These are phyloP conservation scores for Alternaria triticimaculans DNA, from an alignment of 2,329 filamentous ascomycete genomes.

Conservation along the genomic window DNA sequence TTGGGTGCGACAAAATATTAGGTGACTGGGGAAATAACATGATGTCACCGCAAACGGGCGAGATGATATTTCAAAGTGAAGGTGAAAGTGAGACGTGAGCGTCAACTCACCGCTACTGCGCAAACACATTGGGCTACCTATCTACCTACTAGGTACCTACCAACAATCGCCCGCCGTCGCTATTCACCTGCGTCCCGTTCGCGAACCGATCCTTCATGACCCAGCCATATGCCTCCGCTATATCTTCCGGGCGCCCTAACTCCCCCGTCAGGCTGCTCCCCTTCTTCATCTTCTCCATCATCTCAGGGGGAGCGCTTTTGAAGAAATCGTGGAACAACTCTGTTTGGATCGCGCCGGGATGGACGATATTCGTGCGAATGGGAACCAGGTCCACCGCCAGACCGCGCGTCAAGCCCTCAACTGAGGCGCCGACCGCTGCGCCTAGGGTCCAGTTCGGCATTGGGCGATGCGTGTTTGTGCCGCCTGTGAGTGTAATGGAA, in stretches of 20 bases:
- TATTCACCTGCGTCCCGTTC: slow-evolving; percentile 44
- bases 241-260: slow-evolving; percentile 43
- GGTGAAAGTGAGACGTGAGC: background rate
- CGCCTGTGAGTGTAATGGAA: slow-evolving; percentile 52
- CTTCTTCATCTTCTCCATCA: slow-evolving; percentile 20
- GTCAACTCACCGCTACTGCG: background rate
- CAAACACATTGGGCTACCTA: too few species aligned
- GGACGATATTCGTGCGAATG: slow-evolving; percentile 52
- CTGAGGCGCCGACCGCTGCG: slow-evolving; percentile 29
- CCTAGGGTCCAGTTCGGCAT: slow-evolving; percentile 40
- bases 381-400: slow-evolving; percentile 53
- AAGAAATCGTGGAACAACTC: slow-evolving; percentile 45
- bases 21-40: background rate
- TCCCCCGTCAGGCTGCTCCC: slow-evolving; percentile 28
- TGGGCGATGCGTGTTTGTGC: slow-evolving; percentile 46
- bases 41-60: background rate
- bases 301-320: slow-evolving; percentile 20
- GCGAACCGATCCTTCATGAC: slow-evolving; percentile 53
- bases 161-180: slow-evolving; percentile 49
- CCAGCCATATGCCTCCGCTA: slow-evolving; percentile 55
- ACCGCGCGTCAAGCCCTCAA: slow-evolving; percentile 46
- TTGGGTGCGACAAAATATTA: background rate
- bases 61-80: background rate
- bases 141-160: background rate
- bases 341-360: slow-evolving; percentile 52